Base-by-base conservation (phyloP, 257 asterid genomes). In the Gynochthodes officinalis region DNA sequence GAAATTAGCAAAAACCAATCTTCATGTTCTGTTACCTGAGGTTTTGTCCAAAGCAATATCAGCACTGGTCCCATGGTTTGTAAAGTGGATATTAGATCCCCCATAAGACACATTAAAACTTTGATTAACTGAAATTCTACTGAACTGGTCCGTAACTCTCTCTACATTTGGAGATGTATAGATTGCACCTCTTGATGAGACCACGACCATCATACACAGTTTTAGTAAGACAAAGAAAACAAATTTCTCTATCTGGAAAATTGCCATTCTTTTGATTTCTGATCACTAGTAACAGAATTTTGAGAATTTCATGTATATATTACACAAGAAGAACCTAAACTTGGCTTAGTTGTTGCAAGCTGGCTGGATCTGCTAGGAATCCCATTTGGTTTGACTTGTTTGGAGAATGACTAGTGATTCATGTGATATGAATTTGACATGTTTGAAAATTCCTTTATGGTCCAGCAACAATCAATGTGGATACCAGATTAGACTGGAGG, bases 281-380 rank as follows among this genome's bases (percentile, higher is more conserved):
- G 74, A 30, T 9, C 27, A 58, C 53, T 55, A 58, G 74, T 57
- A 76, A 60, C n/a, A 57, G 78, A 55, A 71, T 74, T 59, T 67
- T 32, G 55, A 72, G 64, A 43, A 62, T 40, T 33, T 71, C 67
- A 43, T 64, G 58, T 81, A 80, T 76, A 76, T 85, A 89, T 82
- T 59, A 30, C 30, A 32, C 2, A 37, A 42, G 54, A 40, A 75
- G 33, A 72, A 42, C 58, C 74, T 55, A 43, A 43, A 61, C 32
- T 75, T 77, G 11, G 92, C 89, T 83, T 83, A 89, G 96, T 86
- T 89, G 93, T 85, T 73, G 88, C 96, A 84, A 92, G 96, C 96
- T 92, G 89, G 84, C 75, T 79, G 75, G 72, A 75, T 72, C 83
- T 69, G 46, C 58, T 55, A 42, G 60, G 69, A 81, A 80, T 81